phyloP scores from a whole-genome alignment of 2,329 filamentous ascomycete species.

The Cadophora malorum region DNA sequence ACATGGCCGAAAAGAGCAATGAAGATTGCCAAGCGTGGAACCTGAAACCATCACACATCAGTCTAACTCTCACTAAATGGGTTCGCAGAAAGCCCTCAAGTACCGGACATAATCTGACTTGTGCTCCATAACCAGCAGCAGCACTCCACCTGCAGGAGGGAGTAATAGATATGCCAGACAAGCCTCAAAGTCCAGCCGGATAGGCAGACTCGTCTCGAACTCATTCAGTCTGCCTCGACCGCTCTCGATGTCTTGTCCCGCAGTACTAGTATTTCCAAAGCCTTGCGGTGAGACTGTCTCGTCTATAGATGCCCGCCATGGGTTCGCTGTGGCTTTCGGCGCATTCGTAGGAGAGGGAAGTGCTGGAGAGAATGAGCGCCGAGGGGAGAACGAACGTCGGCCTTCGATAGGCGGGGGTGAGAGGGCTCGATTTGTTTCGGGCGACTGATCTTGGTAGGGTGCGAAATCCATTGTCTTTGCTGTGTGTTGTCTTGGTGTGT shows the following conservation, averaged over 20 bases:
- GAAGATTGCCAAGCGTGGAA: slow-evolving; percentile 98
- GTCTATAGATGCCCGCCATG: slow-evolving; percentile 32
- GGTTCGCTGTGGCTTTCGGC: slow-evolving; percentile 47
- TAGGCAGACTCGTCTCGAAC: slow-evolving; percentile 88
- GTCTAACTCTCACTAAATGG: slow-evolving; percentile 8
- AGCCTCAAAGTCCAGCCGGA: slow-evolving; percentile 89
- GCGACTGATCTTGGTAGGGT: slow-evolving; percentile 92
- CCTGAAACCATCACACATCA: slow-evolving; percentile 51
- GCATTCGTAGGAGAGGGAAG: slow-evolving; percentile 50
- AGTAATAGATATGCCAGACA: slow-evolving; percentile 85
- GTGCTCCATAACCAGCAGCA: slow-evolving; percentile 85
- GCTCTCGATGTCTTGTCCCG: slow-evolving; percentile 29
- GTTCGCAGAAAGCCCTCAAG: slow-evolving; percentile 38
- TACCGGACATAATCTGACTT: slow-evolving; percentile 97
- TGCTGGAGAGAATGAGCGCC: slow-evolving; percentile 57
- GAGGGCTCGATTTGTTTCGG: slow-evolving; percentile 81
- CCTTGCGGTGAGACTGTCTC: slow-evolving; percentile 29
- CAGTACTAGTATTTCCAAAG: slow-evolving; percentile 31
- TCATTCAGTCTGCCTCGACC: slow-evolving; percentile 68
- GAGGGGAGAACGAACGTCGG: slow-evolving; percentile 59
- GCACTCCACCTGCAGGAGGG: slow-evolving; percentile 84
- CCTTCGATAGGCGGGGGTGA: slow-evolving; percentile 64
- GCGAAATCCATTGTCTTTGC: slow-evolving; percentile 81
- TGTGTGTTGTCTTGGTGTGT: slow-evolving; percentile 2
- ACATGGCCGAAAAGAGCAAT: slow-evolving; percentile 76